Conservation (phyloP, 345 rosid genomes). For the Bruguiera gymnorhiza region DNA sequence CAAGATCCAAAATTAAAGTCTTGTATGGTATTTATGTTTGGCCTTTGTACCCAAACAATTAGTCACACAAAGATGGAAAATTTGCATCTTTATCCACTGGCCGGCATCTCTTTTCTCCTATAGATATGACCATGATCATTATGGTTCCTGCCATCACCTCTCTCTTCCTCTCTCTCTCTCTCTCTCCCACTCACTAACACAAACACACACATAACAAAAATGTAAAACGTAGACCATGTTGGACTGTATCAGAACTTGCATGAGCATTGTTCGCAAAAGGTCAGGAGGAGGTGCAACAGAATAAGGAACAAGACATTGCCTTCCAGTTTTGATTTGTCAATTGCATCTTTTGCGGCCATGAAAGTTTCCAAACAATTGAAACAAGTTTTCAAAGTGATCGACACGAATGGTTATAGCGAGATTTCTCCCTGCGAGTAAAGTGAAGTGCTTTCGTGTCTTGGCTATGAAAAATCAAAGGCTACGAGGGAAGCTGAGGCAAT, state of each 20-base stretch:
- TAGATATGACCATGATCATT: no score
- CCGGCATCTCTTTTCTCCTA: no score
- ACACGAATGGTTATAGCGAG: slow-evolving; percentile 48
- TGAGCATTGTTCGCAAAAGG: slow-evolving; percentile 17
- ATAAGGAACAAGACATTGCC: neutral
- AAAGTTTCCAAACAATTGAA: slow-evolving; percentile 34
- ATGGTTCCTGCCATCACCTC: neutral
- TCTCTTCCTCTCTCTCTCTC: neutral
- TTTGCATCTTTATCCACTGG: neutral
- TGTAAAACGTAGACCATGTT: neutral
- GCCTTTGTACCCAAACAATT: neutral
- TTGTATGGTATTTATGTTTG: neutral
- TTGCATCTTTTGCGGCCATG: slow-evolving; percentile 31
- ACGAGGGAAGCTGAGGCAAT: slow-evolving; percentile 33
- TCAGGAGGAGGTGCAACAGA: slow-evolving; percentile 6
- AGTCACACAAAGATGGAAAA: neutral
- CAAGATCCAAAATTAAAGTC: neutral
- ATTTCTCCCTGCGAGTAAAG: slow-evolving; percentile 40
- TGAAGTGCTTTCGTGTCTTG: slow-evolving; percentile 32
- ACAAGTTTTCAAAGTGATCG: slow-evolving; percentile 43
- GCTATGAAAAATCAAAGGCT: slow-evolving; percentile 30
- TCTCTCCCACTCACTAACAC: neutral
- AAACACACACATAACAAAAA: no score
- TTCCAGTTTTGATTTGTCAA: slow-evolving; percentile 21
- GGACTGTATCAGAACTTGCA: slow-evolving; percentile 16